Evolutionary conservation across 768 basidiomycete genomes (phyloP), one percentile per base, ranked within the genome.

Genomic region (Phaeolepiota aurea): DNA sequence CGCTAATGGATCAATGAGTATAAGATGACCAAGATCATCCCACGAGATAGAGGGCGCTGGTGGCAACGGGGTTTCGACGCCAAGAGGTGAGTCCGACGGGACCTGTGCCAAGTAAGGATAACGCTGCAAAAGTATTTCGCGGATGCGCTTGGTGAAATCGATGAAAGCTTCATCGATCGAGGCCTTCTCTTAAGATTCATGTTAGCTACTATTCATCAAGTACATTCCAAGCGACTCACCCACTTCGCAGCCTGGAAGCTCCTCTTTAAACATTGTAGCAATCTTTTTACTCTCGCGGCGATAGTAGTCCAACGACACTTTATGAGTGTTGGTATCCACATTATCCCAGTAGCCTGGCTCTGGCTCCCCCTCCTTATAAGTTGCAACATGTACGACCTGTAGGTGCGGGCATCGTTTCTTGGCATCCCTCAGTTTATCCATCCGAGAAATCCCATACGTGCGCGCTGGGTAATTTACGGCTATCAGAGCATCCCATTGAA

Each of bases 101-200:
- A 83, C 72, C 14, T 74, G 55, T 0, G 77, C 71, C 18, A 99
- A 76, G 54, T 88, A 69, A 0, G 93, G 87, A 53, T 83, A 89
- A 31, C 78, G 68, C 37, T 76, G 69, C 2, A 98, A 64, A 1
- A 99, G 61, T 33, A 74, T 64, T 42, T 82, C 76, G 25, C 87
- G 79, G n/a, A 90, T 79, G 22, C 84, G 82, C 5, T 71, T 71
- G 2, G 91, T 87, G 42, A 98, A 75, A 58, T 98, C 94, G 42
- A 98, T 78, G 59, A 93, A 99, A 0, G 89, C 91, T 54, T 99
- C 96, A 53, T 98, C 96, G 23, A 98, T 96, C 0, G 90, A 94
- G 16, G 96, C 96, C 57, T 93, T 96, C 62, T 99, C 94, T 92
- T 15, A 11, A 22, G 20, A 20, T 9, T 5, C 18, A 38, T 11